Evolutionary conservation across 192 early-diverging fungal genomes (phyloP).

Genomic region (Lobosporangium transversale): DNA sequence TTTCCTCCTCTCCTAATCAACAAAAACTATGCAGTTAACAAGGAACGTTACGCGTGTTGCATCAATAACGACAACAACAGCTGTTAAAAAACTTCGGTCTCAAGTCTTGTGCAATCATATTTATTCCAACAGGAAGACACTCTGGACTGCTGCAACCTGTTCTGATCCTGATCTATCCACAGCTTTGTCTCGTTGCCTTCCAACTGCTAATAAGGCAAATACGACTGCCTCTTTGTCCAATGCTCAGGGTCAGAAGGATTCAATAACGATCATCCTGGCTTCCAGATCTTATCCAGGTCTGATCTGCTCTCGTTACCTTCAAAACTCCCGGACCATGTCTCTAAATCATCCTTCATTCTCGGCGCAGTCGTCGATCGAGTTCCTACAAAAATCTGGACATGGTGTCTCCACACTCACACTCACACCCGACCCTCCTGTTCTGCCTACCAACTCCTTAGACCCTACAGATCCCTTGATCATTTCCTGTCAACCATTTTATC

Average conservation of each 20-base stretch:
- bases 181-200: conserved; percentile 26
- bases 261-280: conserved; percentile 39
- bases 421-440: background rate
- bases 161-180: conserved; percentile 40
- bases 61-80: too few relatives aligned
- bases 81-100: too few relatives aligned
- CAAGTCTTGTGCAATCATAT: too few relatives aligned
- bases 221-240: background rate
- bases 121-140: conserved; percentile 9
- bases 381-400: conserved; percentile 37
- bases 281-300: conserved; percentile 42
- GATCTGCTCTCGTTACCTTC: conserved; percentile 31
- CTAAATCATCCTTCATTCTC: conserved; percentile 17
- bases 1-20: background rate
- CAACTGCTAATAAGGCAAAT: too few relatives aligned
- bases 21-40: background rate
- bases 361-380: conserved; percentile 41
- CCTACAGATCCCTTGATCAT: too few relatives aligned
- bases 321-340: conserved; percentile 20
- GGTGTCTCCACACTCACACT: conserved; percentile 46
- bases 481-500: conserved; percentile 33
- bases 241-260: too few relatives aligned
- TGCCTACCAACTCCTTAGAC: too few relatives aligned
- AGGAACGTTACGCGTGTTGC: too few relatives aligned
- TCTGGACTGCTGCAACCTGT: conserved; percentile 41